Base-by-base conservation (phyloP, 2,329 filamentous ascomycete genomes). In the Dendryphion nanum region DNA sequence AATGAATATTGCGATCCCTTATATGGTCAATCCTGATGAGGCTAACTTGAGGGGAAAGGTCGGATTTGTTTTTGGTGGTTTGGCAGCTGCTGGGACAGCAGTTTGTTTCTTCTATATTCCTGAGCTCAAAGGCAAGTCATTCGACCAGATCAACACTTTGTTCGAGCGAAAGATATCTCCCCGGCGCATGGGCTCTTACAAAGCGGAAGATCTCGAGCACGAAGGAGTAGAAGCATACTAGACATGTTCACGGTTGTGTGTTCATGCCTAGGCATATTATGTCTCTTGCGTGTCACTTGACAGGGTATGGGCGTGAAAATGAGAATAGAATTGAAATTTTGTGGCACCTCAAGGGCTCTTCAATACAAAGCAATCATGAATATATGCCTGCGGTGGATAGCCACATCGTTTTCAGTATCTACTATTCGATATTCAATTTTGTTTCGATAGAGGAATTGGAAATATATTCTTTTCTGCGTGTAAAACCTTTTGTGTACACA, bases 11-110 rank as follows among this genome's bases (percentile, higher is more conserved):
- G 59, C 57, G 1, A 67, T 65, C 23, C 64, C 63, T 5, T 68
- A 67, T 38, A 55, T 66, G 49, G 55, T 69, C 38, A 69, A 68
- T 33, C 63, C 66, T 3, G 65, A 68, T 24, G 52, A 66, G 32
- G 63, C 50, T 4, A 57, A 69, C 30, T 38, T 64, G 35, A 48
- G 56, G 30, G 67, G 66, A 18, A 70, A 69, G 44, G 54, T 69
- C 16, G 66, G 62, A 0, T 69, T 69, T 45, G 61, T 69, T 43
- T 69, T 60, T 32, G 63, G 58, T 12, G 64, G 63, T 0, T 38
- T 66, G 1, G 55, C 57, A 1, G 37, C 51, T 2, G 28, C 63
- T 1, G 55, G 50, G 18, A 40, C 66, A 2, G 28, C 60, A 0
- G 66, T 61, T 55, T 49, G 57, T 4, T 68, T 48, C 35, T 50